Evolutionary conservation across 805 yeast species (phyloP).

Genomic region (Wickerhamia fluorescens): DNA sequence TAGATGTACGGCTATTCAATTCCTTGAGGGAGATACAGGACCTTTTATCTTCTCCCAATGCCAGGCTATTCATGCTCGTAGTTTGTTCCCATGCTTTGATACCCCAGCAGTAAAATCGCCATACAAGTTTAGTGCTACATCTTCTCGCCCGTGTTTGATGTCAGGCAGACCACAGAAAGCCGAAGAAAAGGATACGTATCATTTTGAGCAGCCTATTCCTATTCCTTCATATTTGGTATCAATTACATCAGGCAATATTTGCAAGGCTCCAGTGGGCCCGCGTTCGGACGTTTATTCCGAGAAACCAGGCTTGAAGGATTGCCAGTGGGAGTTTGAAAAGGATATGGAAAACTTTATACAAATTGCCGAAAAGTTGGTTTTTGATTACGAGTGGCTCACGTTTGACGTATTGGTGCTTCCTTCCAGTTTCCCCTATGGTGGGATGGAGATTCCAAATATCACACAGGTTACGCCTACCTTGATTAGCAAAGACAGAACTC

Average conservation of each 20-base stretch:
- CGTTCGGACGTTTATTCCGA: slow-evolving; percentile 79
- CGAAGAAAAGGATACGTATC: slow-evolving; percentile 25
- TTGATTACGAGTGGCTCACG: slow-evolving; percentile 77
- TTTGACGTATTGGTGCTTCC: slow-evolving; percentile 80
- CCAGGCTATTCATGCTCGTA: slow-evolving; percentile 86
- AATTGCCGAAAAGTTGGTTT: slow-evolving; percentile 70
- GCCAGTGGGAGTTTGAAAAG: slow-evolving; percentile 71
- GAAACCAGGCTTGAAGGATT: slow-evolving; percentile 57
- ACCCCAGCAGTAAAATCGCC: slow-evolving; percentile 79
- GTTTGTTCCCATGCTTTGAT: slow-evolving; percentile 84
- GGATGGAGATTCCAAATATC: slow-evolving; percentile 91
- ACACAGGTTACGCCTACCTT: slow-evolving; percentile 89
- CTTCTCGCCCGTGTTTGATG: slow-evolving; percentile 65
- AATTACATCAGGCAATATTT: slow-evolving; percentile 76
- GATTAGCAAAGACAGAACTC: slow-evolving; percentile 75
- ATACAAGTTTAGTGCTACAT: slow-evolving; percentile 49
- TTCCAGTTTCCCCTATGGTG: slow-evolving; percentile 77
- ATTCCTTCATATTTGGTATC: slow-evolving; percentile 82
- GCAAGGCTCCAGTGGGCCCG: slow-evolving; percentile 68
- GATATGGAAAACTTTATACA: slow-evolving; percentile 77
- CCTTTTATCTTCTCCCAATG: slow-evolving; percentile 83
- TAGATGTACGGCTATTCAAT: slow-evolving; percentile 78
- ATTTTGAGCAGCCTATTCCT: slow-evolving; percentile 69
- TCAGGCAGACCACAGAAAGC: slow-evolving; percentile 49
- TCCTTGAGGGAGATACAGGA: slow-evolving; percentile 64